Percentiles rank a stretch among this genome's conserved stretches.
phyloP scores from a whole-genome alignment of 2,329 filamentous ascomycete species.

The Dactylellina cionopaga region DNA sequence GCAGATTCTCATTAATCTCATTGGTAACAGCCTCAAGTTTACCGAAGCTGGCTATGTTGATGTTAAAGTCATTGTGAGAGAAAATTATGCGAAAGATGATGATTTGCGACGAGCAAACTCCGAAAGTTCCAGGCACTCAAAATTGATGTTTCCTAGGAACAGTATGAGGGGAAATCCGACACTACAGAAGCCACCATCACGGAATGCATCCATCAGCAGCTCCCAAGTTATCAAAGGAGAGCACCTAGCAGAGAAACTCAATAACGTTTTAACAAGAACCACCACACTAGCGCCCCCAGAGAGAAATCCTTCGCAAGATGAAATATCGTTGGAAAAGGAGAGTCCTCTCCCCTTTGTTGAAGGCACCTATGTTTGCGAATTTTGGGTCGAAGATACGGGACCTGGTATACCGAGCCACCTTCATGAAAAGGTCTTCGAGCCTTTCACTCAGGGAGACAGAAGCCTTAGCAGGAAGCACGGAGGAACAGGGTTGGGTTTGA shows the following conservation, averaged over 20 bases:
- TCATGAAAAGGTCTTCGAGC: slow-evolving; percentile 87
- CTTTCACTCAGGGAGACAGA: slow-evolving; percentile 91
- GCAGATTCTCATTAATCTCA: slow-evolving; percentile 92
- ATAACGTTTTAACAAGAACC: slow-evolving; percentile 18
- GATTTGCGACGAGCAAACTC: slow-evolving; percentile 41
- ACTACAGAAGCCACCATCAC: slow-evolving; percentile 28
- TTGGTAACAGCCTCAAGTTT: slow-evolving; percentile 92
- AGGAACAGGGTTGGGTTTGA: slow-evolving; percentile 85
- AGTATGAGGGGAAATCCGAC: slow-evolving; percentile 25
- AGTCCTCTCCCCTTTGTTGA: slow-evolving; percentile 4
- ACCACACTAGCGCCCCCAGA: slow-evolving; percentile 16
- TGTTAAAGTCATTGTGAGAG: slow-evolving; percentile 69
- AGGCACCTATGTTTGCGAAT: slow-evolving; percentile 77
- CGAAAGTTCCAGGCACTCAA: slow-evolving; percentile 41
- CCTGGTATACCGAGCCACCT: slow-evolving; percentile 83
- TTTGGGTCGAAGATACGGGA: slow-evolving; percentile 87
- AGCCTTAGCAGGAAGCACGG: slow-evolving; percentile 89
- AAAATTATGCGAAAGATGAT: slow-evolving; percentile 25
- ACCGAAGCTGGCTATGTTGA: slow-evolving; percentile 79
- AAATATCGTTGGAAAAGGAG: slow-evolving; percentile 28
- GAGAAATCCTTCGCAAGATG: slow-evolving; percentile 26
- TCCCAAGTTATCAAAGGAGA: slow-evolving; percentile 6
- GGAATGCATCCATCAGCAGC: slow-evolving; percentile 29
- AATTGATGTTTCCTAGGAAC: slow-evolving; percentile 20
- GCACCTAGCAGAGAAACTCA: slow-evolving; percentile 37